Conservation (phyloP, 1,139 yeast species). For the Blastobotrys persicus region DNA sequence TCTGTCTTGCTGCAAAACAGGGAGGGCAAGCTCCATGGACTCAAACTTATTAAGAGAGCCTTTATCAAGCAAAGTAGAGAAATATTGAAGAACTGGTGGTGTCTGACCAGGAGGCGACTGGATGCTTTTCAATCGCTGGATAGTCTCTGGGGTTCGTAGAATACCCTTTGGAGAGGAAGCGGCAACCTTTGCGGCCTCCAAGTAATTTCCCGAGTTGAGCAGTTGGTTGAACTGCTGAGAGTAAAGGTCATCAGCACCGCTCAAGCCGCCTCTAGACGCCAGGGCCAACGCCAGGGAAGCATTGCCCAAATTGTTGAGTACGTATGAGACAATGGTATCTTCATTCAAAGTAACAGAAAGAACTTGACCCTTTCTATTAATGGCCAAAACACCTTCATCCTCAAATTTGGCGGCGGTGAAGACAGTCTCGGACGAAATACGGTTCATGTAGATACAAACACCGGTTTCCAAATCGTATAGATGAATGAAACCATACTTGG, state of each 20-base stretch:
- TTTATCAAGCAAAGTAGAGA: slow-evolving; percentile 86
- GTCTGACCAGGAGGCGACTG: slow-evolving; percentile 97
- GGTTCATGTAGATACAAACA: slow-evolving; percentile 87
- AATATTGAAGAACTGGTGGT: slow-evolving; percentile 90
- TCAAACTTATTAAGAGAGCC: slow-evolving; percentile 93
- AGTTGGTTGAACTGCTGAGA: slow-evolving; percentile 86
- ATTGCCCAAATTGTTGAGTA: slow-evolving; percentile 81
- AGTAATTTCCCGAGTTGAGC: slow-evolving; percentile 81
- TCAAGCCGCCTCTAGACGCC: slow-evolving; percentile 93
- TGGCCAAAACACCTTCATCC: slow-evolving; percentile 84
- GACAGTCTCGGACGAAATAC: slow-evolving; percentile 95
- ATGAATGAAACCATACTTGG: slow-evolving; percentile 96
- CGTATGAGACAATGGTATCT: slow-evolving; percentile 84
- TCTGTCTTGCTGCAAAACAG: slow-evolving; percentile 94
- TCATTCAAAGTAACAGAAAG: slow-evolving; percentile 87
- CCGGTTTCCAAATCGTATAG: slow-evolving; percentile 93
- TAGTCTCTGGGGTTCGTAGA: slow-evolving; percentile 91
- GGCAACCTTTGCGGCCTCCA: slow-evolving; percentile 94
- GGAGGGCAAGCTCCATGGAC: slow-evolving; percentile 91
- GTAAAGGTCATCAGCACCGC: slow-evolving; percentile 94
- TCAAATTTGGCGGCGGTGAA: slow-evolving; percentile 78
- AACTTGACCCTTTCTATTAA: slow-evolving; percentile 94
- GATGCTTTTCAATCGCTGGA: slow-evolving; percentile 84
- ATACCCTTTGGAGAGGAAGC: slow-evolving; percentile 83
- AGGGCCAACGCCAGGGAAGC: slow-evolving; percentile 83